These are phyloP conservation scores for Arthrobotrys iridis DNA, from an alignment of 2,329 filamentous ascomycete genomes.

Conservation along the genomic window DNA sequence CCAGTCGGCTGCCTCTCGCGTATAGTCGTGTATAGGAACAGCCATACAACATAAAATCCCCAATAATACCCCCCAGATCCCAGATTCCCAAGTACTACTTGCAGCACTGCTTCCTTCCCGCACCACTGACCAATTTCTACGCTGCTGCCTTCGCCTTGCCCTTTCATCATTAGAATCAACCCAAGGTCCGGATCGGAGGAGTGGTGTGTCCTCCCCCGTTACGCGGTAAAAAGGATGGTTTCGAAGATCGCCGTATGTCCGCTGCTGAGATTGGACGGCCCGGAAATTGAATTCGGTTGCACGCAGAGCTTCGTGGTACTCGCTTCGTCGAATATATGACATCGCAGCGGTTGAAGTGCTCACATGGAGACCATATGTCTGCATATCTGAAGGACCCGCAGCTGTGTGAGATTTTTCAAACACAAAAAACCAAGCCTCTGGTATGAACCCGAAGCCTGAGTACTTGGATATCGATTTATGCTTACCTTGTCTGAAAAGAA, in stretches of 20 bases:
- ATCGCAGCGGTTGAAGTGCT: constrained; percentile 48
- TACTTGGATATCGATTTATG: too few relatives aligned
- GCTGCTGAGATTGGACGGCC: constrained; percentile 43
- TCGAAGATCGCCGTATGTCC: constrained; percentile 39
- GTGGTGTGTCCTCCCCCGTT: constrained; percentile 33
- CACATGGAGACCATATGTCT: constrained; percentile 43
- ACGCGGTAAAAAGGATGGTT: constrained; percentile 45
- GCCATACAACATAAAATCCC: constrained; percentile 33
- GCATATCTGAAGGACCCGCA: constrained; percentile 25
- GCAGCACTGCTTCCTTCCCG: background rate
- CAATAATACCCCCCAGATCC: constrained; percentile 27
- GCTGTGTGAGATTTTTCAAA: too few relatives aligned
- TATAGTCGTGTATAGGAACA: constrained; percentile 1
- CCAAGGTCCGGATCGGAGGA: constrained; percentile 6
- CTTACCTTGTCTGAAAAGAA: constrained; percentile 49
- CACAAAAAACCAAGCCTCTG: too few relatives aligned
- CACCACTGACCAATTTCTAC: background rate
- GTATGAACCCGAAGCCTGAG: too few relatives aligned
- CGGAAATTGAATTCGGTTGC: constrained; percentile 51
- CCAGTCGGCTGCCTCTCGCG: background rate
- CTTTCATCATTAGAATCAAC: background rate
- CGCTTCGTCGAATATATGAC: constrained; percentile 44
- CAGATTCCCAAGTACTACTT: background rate
- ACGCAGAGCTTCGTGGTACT: constrained; percentile 44
- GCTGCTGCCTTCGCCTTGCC: constrained; percentile 15